Evolutionary conservation across 1,139 yeast species (phyloP), one percentile per base, ranked within the genome.

Genomic region (Blastobotrys arbuscula): DNA sequence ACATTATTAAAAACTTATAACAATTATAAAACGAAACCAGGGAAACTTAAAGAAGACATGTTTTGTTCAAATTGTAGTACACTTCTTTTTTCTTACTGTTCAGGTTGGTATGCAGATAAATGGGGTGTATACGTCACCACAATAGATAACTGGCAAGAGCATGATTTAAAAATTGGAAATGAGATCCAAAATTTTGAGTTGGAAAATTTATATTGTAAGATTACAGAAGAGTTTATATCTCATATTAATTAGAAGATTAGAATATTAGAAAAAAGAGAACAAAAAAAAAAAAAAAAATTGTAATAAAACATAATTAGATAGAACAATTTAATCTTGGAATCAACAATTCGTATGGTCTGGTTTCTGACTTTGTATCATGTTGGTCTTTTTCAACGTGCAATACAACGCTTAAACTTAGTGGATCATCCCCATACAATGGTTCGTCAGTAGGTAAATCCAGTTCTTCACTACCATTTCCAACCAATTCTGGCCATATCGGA

Each of bases 351-450:
- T 87, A 89, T 39, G 74, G 80, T 35, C 75, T 74, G 3, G 90
- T 81, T 33, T 72, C 69, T 41, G 85, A 78, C n/a, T 72, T 67
- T 1, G 68, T 59, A 52, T 77, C 73, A n/a, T 55, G 59, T 20
- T 75, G 73, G 55, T 84, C 81, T 49, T 73, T 73, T 63, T 89
- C 96, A 47, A 86, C 83, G 58, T 82, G 88, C 39, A 88, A 66
- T 1, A 86, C 79, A 8, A 89, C 79, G 9, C 84, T 78, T 50
- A 89, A 68, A 2, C 87, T 75, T 43, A 80, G 79, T 2, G 73
- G 70, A 9, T 74, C 72, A 16, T 81, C 61, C 13, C 50, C 47
- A 42, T 62, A 62, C 28, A 44, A 50, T 5, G 51, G 47, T 68
- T 36, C 87, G 82, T 28, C 43, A 39, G 13, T 26, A 18, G 46